Conservation (phyloP, 768 basidiomycete species). For the Tricholoma bakamatsutake region DNA sequence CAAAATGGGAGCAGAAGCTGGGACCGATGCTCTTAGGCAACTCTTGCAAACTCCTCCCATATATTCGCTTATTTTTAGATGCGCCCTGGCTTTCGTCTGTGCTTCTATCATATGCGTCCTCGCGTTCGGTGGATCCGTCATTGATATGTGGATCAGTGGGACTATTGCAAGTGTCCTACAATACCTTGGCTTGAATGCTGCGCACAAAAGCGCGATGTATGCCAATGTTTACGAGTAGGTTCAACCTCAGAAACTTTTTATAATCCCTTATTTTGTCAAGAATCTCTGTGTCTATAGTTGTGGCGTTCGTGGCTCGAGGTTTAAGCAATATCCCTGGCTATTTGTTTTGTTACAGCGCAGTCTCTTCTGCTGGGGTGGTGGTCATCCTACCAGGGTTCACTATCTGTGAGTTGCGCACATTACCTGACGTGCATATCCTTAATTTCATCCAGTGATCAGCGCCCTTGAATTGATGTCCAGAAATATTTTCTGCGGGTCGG, state of each 20-base stretch:
- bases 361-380: constrained; percentile 88
- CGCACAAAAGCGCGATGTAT: constrained; percentile 82
- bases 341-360: constrained; percentile 84
- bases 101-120: constrained; percentile 79
- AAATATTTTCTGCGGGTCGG: constrained; percentile 77
- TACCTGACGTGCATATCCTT: neutral
- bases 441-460: constrained; percentile 51
- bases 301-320: constrained; percentile 76
- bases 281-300: constrained; percentile 79
- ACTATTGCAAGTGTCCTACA: constrained; percentile 63
- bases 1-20: constrained; percentile 66
- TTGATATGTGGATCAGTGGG: constrained; percentile 83
- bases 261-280: constrained; percentile 28
- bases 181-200: constrained; percentile 76
- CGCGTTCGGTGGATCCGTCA: constrained; percentile 73
- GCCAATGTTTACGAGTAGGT: constrained; percentile 95
- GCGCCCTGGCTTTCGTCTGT: constrained; percentile 69
- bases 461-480: constrained; percentile 77
- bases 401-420: constrained; percentile 47
- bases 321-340: constrained; percentile 70
- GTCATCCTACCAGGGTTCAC: constrained; percentile 87
- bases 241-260: neutral
- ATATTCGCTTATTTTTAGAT: constrained; percentile 63
- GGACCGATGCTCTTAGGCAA: constrained; percentile 57
- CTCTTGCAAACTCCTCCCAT: constrained; percentile 61